Conservation (phyloP, 495 filamentous ascomycete genomes). For the Neurospora sp. region DNA sequence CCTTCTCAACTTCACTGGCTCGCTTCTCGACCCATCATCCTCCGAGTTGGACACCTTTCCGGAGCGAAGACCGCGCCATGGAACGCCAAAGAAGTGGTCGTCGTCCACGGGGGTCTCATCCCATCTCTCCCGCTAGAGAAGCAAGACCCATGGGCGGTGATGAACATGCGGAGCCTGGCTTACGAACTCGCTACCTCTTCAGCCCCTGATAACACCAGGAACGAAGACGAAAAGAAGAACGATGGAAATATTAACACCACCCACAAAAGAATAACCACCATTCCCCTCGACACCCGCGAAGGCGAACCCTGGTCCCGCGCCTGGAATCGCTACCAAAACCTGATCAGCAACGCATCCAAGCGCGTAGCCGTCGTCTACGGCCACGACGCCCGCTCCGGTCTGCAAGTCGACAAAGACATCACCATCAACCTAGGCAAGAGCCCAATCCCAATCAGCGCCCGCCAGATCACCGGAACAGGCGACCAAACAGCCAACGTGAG, state of each 20-base stretch:
- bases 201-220: neutral
- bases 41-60: slow-evolving; percentile 52
- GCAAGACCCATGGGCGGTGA: slow-evolving; percentile 71
- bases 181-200: slow-evolving; percentile 6
- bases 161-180: slow-evolving; percentile 81
- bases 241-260: neutral
- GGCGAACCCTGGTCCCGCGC: slow-evolving; percentile 62
- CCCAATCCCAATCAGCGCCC: neutral
- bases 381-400: slow-evolving; percentile 66
- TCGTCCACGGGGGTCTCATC: slow-evolving; percentile 79
- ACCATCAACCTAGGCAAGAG: slow-evolving; percentile 5
- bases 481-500: neutral
- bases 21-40: slow-evolving; percentile 59
- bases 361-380: slow-evolving; percentile 63
- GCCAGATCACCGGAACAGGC: neutral
- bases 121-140: slow-evolving; percentile 59
- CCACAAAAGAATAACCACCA: slow-evolving; percentile 27
- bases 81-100: slow-evolving; percentile 49
- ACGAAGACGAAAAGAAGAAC: neutral
- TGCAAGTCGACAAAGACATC: slow-evolving; percentile 33
- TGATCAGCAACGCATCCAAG: slow-evolving; percentile 3
- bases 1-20: slow-evolving; percentile 59
- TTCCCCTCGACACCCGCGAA: slow-evolving; percentile 47
- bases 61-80: slow-evolving; percentile 17
- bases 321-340: slow-evolving; percentile 31